Conservation (phyloP, 345 rosid species). For the Lenwebbia sp. region DNA sequence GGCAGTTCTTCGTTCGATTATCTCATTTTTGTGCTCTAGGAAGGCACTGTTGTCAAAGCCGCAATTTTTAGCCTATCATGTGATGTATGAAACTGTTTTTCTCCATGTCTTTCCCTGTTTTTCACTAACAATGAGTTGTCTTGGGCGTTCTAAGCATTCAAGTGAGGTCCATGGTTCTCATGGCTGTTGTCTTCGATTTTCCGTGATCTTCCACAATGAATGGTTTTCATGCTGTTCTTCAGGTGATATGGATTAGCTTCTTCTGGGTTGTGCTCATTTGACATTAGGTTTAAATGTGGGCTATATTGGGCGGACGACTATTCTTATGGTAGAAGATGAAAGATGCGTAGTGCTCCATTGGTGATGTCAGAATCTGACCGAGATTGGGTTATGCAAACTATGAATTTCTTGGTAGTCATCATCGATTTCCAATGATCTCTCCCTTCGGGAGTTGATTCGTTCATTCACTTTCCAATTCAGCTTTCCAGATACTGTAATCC, state of each 20-base stretch:
- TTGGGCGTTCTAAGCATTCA: not conserved
- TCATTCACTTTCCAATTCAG: not conserved
- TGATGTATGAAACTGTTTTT: not conserved
- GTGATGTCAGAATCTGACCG: not conserved
- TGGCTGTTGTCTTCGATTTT: not conserved
- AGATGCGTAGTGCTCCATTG: not conserved
- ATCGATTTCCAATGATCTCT: not conserved
- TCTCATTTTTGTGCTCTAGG: not conserved
- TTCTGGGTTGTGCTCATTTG: not conserved
- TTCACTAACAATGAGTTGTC: not conserved
- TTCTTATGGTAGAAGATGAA: too few relatives aligned
- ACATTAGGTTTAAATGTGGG: not conserved
- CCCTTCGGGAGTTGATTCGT: not conserved
- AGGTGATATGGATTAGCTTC: not conserved
- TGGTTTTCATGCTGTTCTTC: not conserved
- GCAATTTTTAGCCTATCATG: too few relatives aligned
- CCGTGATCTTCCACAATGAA: too few relatives aligned
- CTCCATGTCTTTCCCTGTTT: not conserved
- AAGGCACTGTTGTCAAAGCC: not conserved
- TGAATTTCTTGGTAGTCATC: not conserved
- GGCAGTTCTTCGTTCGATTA: not conserved
- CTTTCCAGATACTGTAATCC: not conserved
- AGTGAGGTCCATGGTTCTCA: not conserved
- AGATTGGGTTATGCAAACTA: not conserved
- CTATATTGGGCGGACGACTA: not conserved